Percentiles rank a stretch among this genome's conserved stretches.
These are phyloP conservation scores for Backusella circina DNA, from an alignment of 192 early-diverging fungal genomes.

Conservation along the genomic window DNA sequence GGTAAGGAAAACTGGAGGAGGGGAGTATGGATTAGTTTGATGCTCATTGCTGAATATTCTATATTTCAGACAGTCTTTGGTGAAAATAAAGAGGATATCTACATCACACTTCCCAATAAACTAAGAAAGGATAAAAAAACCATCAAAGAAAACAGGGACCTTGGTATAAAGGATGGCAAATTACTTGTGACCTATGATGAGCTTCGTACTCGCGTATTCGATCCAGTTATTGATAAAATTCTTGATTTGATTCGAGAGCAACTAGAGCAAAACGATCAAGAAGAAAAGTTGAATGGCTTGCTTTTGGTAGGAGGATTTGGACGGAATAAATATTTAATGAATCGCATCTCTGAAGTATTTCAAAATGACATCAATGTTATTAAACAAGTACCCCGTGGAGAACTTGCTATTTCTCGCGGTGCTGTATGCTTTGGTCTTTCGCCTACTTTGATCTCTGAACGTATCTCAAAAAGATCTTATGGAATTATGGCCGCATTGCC, in stretches of 20 bases:
- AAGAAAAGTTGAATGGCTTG: constrained; percentile 31
- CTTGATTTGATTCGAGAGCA: constrained; percentile 40
- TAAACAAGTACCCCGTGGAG: constrained; percentile 37
- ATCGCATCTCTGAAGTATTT: constrained; percentile 36
- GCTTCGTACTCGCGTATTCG: constrained; percentile 42
- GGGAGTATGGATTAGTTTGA: background rate
- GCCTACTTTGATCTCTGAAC: constrained; percentile 28
- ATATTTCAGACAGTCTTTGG: background rate
- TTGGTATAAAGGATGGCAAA: background rate
- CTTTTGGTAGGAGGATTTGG: constrained; percentile 57
- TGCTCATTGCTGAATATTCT: constrained; percentile 13
- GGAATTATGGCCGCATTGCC: constrained; percentile 38
- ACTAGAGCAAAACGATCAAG: constrained; percentile 26
- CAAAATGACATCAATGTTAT: constrained; percentile 29
- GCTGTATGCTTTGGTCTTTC: constrained; percentile 41
- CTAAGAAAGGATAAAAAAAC: background rate
- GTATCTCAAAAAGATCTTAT: constrained; percentile 38
- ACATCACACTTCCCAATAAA: background rate
- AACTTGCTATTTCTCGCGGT: constrained; percentile 46
- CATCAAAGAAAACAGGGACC: background rate
- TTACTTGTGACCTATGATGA: constrained; percentile 10
- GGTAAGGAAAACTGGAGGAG: constrained; percentile 15
- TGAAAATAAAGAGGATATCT: constrained; percentile 9
- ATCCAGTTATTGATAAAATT: constrained; percentile 39
- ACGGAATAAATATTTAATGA: constrained; percentile 40